Base-by-base conservation (phyloP, 2,329 filamentous ascomycete genomes). In the Cryphonectria naterciae region DNA sequence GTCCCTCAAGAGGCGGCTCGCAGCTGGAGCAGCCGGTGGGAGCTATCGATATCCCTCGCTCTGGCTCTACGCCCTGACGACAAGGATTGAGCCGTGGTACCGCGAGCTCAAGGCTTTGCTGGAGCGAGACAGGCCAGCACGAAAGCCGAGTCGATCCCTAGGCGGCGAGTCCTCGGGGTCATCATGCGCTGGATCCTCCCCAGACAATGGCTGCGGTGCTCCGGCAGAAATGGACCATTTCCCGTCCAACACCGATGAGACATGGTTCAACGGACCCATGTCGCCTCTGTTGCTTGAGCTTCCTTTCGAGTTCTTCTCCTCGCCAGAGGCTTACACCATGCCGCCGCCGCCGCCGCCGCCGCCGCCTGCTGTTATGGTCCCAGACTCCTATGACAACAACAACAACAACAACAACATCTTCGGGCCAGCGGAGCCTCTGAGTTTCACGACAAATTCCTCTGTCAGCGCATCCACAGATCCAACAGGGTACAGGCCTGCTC, bases 71-170 rank as follows among this genome's bases (percentile, higher is more conserved):
- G 71, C 71, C 39, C 41, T 70, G 4, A 52, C 60, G 43, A 65
- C 71, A 7, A 43, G 68, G 22, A 70, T 72, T 60, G 65, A 68
- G 46, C 71, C 71, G 1, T 72, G 71, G 71, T 72, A 64, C 32
- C 28, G 46, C 3, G n/a, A 67, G 17, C 64, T 72, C 25, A 28
- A 65, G 39, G 56, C 60, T 8, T 22, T 65, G 15, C 54, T 71
- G 32, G 67, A 71, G 25, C 52, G 46, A 32, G 67, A 69, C 35
- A 54, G 61, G 35, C 68, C 68, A 4, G 56, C 63, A 17, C 41
- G 39, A 22, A 56, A 43, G 22, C 3, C 54, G 32, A 39, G 11
- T 15, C 22, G 4, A 4, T 17, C 2, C 41, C 8, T 8, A 13
- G 28, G 19, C 28, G 56, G 49, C 28, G 56, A 52, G 28, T 11